Base-by-base conservation (phyloP, 2,329 filamentous ascomycete species). In the Aspergillus felis region DNA sequence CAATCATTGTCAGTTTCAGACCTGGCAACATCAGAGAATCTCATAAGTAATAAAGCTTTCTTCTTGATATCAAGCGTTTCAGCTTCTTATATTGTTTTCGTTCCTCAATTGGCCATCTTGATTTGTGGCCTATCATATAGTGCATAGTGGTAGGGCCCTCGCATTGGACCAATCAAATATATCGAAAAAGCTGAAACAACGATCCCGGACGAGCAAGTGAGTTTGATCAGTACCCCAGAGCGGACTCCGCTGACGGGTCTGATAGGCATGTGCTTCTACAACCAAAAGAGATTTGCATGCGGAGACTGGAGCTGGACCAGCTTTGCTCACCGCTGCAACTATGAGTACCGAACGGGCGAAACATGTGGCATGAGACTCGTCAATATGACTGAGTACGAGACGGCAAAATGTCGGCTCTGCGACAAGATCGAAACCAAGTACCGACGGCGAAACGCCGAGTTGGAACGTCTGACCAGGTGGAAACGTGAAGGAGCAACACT, bases 231-330 rank as follows among this genome's bases (percentile, higher is more conserved):
- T 60, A 57, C 53, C 62, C 62, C 56, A 58, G 51, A 61, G 53
- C 47, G 55, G 60, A 42, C 50, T 58, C 61, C 56, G 62, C 70
- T 76, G 62, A 76, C 65, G 50, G 59, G 64, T 65, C 54, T 64
- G 59, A 69, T 67, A 78, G 82, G 72, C 66, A 96, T 97, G 93
- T 97, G 93, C 81, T 97, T 94, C 82, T 97, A 92, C 81, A 92
- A 97, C 70, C 89, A 93, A 77, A 91, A 88, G 74, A 84, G 86
- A 67, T 96, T 90, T 84, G 76, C 76, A 57, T 97, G 93, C 79
- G 89, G 90, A 70, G 93, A 91, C 82, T 96, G 89, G 88, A 91
- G 92, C 76, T 97, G 92, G 92, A 90, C 91, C 64, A 89, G 88
- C 78, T 97, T 97, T 81, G 87, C 90, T 64, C 85, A 92, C 76